Evolutionary conservation across 2,329 filamentous ascomycete species (phyloP).

Genomic region (Colletotrichum siamense): DNA sequence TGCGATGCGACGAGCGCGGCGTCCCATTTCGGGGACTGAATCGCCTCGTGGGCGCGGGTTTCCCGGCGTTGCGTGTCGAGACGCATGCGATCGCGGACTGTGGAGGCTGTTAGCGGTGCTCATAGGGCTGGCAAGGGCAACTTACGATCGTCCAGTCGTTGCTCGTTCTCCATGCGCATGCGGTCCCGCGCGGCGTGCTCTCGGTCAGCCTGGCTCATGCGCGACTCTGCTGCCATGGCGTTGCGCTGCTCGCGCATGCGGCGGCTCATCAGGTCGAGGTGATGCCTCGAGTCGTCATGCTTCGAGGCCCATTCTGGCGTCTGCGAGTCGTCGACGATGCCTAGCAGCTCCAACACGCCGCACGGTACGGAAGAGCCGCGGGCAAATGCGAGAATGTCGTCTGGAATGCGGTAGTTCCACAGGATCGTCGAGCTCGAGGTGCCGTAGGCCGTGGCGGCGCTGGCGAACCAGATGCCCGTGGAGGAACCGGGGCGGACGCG

Average conservation of each 20-base stretch:
- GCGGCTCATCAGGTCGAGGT: constrained; percentile 39
- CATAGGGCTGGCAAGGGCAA: neutral
- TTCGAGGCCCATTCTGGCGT: constrained; percentile 61
- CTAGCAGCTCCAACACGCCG: constrained; percentile 62
- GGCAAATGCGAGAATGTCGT: constrained; percentile 55
- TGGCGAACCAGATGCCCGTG: constrained; percentile 62
- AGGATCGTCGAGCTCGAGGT: constrained; percentile 60
- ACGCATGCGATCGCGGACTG: constrained; percentile 48
- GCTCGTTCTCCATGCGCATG: constrained; percentile 44
- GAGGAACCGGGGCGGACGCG: constrained; percentile 36
- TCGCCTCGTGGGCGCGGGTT: constrained; percentile 51
- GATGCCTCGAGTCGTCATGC: constrained; percentile 40
- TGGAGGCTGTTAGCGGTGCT: neutral
- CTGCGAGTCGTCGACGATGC: constrained; percentile 50
- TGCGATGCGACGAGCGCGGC: constrained; percentile 50
- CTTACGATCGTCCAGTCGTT: constrained; percentile 53
- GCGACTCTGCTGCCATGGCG: constrained; percentile 48
- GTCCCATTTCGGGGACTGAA: constrained; percentile 61
- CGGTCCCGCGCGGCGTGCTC: constrained; percentile 46
- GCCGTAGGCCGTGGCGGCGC: constrained; percentile 59
- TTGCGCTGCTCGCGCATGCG: constrained; percentile 43
- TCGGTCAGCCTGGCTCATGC: constrained; percentile 47
- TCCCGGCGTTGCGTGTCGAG: constrained; percentile 48
- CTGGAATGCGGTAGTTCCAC: constrained; percentile 66
- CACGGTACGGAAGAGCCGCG: constrained; percentile 61